These are phyloP conservation scores for Lachnellula suecica DNA, from an alignment of 2,329 filamentous ascomycete genomes.

Conservation along the genomic window DNA sequence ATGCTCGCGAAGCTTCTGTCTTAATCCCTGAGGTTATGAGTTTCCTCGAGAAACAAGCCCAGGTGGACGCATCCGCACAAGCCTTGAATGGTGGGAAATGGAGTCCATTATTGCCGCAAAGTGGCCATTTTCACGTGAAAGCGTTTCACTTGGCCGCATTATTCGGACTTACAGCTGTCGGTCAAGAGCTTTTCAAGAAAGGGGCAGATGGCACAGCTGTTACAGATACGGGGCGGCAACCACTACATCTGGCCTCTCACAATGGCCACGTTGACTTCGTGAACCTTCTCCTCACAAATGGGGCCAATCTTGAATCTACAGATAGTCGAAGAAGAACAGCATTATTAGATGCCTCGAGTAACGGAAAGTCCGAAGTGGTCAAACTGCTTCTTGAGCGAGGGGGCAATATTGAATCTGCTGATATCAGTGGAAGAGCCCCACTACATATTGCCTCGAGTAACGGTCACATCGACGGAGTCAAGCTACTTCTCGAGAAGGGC, in stretches of 20 bases:
- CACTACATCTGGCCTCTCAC: constrained; percentile 18
- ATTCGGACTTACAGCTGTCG: constrained; percentile 23
- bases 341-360: background rate
- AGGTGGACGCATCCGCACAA: constrained; percentile 18
- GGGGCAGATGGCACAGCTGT: background rate
- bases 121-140: constrained; percentile 15
- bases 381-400: background rate
- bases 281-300: background rate
- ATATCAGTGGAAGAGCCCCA: background rate
- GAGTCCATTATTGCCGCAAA: constrained; percentile 4
- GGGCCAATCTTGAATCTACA: background rate
- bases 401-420: background rate
- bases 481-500: background rate
- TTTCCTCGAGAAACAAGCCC: constrained; percentile 18
- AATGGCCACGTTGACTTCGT: constrained; percentile 11
- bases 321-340: background rate
- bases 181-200: constrained; percentile 11
- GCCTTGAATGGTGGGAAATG: constrained; percentile 1
- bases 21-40: constrained; percentile 4
- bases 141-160: constrained; percentile 27
- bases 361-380: background rate
- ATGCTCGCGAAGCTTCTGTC: constrained; percentile 26
- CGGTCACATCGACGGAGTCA: background rate
- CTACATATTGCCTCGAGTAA: background rate
- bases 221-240: constrained; percentile 11